Conservation (phyloP, 208 protist genomes). For the Crithidia expoeki region DNA sequence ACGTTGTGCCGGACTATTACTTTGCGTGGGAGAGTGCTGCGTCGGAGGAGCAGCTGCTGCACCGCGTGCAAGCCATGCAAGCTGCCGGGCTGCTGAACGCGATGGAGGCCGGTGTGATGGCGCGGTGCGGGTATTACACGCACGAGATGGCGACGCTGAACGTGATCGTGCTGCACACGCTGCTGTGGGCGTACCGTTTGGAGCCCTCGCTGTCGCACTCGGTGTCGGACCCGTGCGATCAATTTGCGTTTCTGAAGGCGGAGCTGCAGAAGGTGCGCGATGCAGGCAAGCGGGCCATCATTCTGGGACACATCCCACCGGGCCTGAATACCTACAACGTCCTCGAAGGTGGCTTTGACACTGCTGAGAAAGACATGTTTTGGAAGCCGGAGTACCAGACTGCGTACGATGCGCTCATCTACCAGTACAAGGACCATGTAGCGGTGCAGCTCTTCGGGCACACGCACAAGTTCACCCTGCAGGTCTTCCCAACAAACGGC, state of each 20-base stretch:
- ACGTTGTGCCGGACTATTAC: constrained; percentile 73
- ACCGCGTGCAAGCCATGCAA: constrained; percentile 37
- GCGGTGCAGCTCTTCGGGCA: constrained; percentile 77
- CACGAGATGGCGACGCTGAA: constrained; percentile 30
- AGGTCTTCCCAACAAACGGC: constrained; percentile 28
- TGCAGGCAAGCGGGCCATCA: constrained; percentile 59
- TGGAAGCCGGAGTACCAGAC: constrained; percentile 70
- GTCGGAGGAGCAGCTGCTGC: constrained; percentile 30
- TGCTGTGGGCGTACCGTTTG: constrained; percentile 65
- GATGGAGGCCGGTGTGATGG: constrained; percentile 42
- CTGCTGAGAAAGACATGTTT: constrained; percentile 48
- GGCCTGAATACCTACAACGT: constrained; percentile 28
- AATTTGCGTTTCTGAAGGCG: constrained; percentile 65
- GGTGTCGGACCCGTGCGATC: constrained; percentile 66
- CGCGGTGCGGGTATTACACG: constrained; percentile 69
- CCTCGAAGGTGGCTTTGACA: constrained; percentile 30
- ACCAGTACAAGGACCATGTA: constrained; percentile 44
- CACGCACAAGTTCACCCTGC: constrained; percentile 63
- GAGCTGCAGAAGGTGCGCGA: constrained; percentile 43
- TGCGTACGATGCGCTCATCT: constrained; percentile 56
- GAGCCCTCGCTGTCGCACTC: constrained; percentile 38
- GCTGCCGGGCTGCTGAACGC: constrained; percentile 34
- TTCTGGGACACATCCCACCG: constrained; percentile 83
- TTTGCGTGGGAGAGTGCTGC: constrained; percentile 41
- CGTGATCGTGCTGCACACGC: constrained; percentile 76